Evolutionary conservation across 768 basidiomycete genomes (phyloP).

Genomic region (Pholiota microspora): DNA sequence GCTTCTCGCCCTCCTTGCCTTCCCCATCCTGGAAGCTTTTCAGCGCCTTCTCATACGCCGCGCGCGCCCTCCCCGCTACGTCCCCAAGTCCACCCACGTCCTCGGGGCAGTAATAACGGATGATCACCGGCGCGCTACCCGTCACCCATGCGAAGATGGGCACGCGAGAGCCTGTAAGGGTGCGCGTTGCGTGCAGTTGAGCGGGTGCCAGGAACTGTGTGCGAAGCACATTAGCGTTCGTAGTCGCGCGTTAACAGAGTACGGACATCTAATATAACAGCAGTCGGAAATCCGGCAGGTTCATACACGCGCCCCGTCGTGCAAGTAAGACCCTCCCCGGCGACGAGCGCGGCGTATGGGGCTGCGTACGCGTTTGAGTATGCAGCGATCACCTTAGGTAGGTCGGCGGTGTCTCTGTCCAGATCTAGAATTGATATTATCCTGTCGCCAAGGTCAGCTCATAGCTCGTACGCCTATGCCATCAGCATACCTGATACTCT

Average conservation of each 20-base stretch:
- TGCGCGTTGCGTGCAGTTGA: background rate
- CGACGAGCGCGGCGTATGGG: background rate
- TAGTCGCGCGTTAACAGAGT: background rate
- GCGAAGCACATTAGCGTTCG: too few species aligned
- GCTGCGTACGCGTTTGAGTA: background rate
- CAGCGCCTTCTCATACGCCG: too few species aligned
- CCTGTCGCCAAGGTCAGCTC: too few species aligned
- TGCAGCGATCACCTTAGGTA: slow-evolving; percentile 1
- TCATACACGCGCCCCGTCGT: background rate
- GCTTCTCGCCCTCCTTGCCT: background rate
- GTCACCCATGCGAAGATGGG: slow-evolving; percentile 4
- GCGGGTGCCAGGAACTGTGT: slow-evolving; percentile 1
- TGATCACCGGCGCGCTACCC: slow-evolving; percentile 2
- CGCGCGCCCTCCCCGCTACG: background rate
- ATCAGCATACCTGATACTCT: background rate
- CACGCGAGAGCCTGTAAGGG: background rate
- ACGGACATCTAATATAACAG: background rate
- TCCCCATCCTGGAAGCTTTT: slow-evolving; percentile 2
- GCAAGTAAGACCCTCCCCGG: background rate
- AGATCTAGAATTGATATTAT: background rate
- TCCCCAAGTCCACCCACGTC: slow-evolving; percentile 1
- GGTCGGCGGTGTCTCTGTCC: slow-evolving; percentile 1
- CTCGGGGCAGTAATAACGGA: slow-evolving; percentile 1
- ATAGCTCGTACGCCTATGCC: too few species aligned
- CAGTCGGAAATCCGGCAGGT: background rate